These are phyloP conservation scores for Raffaelea arxii DNA, from an alignment of 2,329 filamentous ascomycete genomes.

Conservation along the genomic window DNA sequence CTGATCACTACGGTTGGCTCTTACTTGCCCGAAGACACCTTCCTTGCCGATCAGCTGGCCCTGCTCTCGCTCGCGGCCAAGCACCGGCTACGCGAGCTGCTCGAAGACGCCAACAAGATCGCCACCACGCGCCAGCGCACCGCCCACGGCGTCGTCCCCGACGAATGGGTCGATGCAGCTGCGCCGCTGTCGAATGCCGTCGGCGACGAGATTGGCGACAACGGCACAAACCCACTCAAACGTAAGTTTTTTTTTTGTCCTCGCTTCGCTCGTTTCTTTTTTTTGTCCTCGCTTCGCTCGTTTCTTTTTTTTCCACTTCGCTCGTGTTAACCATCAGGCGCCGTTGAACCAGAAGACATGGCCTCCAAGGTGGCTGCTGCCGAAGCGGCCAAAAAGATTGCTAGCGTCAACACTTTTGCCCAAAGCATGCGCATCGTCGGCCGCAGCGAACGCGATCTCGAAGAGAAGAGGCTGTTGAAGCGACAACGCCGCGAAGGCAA, in stretches of 20 bases:
- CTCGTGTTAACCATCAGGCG: too few relatives aligned
- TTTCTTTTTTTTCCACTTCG: too few relatives aligned
- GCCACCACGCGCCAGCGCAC: conserved; percentile 64
- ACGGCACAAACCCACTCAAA: conserved; percentile 46
- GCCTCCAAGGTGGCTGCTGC: too few relatives aligned
- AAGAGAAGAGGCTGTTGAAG: conserved; percentile 62
- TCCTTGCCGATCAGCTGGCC: conserved; percentile 71
- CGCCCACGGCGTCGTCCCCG: conserved; percentile 69
- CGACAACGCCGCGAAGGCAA: conserved; percentile 54
- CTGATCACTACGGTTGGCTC: conserved; percentile 54
- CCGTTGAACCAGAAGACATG: conserved; percentile 29
- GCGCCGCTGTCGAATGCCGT: conserved; percentile 34
- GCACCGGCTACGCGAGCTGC: conserved; percentile 62
- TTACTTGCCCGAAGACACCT: conserved; percentile 66
- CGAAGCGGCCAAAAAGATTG: conserved; percentile 26
- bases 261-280: too few relatives aligned
- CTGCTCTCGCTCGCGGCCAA: conserved; percentile 76
- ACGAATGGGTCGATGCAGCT: conserved; percentile 67
- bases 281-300: too few relatives aligned
- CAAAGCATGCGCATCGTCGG: conserved; percentile 48
- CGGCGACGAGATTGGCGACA: conserved; percentile 40
- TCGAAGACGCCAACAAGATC: conserved; percentile 68
- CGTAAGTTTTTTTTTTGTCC: conserved; percentile 42
- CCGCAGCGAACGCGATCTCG: conserved; percentile 56
- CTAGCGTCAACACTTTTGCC: conserved; percentile 37